Evolutionary conservation across 805 yeast species (phyloP).

Genomic region (Sugiyamaella qingdaonensis): DNA sequence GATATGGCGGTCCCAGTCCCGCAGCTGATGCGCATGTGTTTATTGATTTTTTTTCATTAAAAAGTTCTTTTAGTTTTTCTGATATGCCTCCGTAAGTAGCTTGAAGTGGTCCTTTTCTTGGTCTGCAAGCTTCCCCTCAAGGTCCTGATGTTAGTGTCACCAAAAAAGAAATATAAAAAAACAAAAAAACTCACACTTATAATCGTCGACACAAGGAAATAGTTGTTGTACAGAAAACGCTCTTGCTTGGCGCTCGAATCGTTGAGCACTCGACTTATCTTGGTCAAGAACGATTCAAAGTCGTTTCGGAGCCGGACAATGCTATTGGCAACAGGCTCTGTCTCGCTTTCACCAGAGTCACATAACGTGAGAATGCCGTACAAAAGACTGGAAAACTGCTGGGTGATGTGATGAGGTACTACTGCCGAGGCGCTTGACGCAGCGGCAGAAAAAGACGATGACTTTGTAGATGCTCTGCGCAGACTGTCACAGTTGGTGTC

Average conservation of each 20-base stretch:
- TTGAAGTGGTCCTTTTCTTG: conserved; percentile 44
- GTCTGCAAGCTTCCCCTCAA: conserved; percentile 41
- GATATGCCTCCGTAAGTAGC: conserved; percentile 43
- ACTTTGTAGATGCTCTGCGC: conserved; percentile 46
- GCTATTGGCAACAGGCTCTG: conserved; percentile 71
- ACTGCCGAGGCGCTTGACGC: conserved; percentile 31
- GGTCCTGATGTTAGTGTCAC: conserved; percentile 27
- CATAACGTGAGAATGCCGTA: conserved; percentile 63
- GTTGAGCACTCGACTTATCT: conserved; percentile 46
- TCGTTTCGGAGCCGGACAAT: conserved; percentile 69
- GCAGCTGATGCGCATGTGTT: neutral
- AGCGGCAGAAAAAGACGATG: conserved; percentile 30
- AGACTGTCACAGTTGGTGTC: conserved; percentile 74
- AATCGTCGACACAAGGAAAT: conserved; percentile 57
- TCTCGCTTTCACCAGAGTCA: conserved; percentile 34
- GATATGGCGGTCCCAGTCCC: neutral
- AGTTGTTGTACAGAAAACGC: conserved; percentile 68
- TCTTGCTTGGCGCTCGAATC: conserved; percentile 44
- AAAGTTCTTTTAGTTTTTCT: conserved; percentile 2
- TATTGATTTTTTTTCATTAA: neutral
- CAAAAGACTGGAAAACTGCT: conserved; percentile 69
- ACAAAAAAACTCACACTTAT: conserved; percentile 26
- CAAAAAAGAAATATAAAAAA: neutral
- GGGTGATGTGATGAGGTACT: conserved; percentile 64
- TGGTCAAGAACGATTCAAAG: conserved; percentile 74